A percentile compares a stretch with the other conserved stretches of the same genome.
phyloP scores from a whole-genome alignment of 139 green algal genomes.

The Pleodorina starrii region DNA sequence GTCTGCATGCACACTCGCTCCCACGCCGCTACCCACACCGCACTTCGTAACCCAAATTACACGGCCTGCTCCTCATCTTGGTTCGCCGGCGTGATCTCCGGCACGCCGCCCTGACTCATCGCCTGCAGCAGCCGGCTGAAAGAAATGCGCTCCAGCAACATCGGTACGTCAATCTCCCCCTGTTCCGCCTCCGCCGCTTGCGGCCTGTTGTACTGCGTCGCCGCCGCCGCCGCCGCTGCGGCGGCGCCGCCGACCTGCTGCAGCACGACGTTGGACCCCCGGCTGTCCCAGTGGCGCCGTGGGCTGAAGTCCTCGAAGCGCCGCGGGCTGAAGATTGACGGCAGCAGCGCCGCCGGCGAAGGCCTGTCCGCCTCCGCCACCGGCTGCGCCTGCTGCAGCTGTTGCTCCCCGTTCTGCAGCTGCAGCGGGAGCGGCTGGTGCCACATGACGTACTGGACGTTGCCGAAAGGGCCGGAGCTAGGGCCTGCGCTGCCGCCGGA shows the following conservation, averaged over 20 bases:
- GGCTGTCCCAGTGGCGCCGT: slow-evolving; percentile 9
- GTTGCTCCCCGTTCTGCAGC: neutral
- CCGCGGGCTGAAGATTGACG: neutral
- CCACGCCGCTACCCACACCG: no score
- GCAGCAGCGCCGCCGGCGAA: neutral
- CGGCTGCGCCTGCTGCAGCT: neutral
- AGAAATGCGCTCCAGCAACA: neutral
- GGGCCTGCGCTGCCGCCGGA: no score
- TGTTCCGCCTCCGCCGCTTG: neutral
- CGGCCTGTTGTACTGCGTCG: neutral
- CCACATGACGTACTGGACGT: no score
- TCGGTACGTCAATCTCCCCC: neutral
- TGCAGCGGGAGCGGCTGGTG: neutral
- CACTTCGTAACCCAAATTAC: no score
- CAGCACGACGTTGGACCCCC: neutral
- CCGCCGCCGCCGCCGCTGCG: neutral
- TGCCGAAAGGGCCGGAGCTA: no score
- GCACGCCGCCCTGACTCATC: no score
- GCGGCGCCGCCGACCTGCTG: neutral
- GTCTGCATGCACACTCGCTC: no score
- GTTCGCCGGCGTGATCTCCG: no score
- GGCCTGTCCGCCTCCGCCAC: neutral
- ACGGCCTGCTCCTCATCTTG: no score
- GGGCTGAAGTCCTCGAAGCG: neutral
- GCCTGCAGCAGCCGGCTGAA: neutral